Percentiles rank a stretch among this genome's conserved stretches.
Conservation (phyloP, 163 green algal species). For the Chloroidium sp. region DNA sequence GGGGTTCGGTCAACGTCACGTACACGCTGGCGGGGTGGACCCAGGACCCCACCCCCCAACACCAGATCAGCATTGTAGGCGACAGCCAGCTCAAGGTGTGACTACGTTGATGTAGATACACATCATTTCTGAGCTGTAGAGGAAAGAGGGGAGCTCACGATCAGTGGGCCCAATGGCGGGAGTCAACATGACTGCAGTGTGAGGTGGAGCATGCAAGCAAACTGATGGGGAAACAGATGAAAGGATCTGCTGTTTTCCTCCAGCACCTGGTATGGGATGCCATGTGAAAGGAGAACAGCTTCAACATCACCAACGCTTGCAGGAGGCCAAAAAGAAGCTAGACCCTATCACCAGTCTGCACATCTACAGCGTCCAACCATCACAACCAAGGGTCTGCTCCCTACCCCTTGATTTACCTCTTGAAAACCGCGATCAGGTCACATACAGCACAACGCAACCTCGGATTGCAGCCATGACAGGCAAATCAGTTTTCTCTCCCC, state of each 20-base stretch:
- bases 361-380: slow-evolving; percentile 46
- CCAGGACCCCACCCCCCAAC: slow-evolving; percentile 9
- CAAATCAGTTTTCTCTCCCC: too few species aligned
- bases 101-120: too few species aligned
- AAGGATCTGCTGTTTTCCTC: too few species aligned
- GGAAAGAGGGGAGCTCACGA: neutral
- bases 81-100: slow-evolving; percentile 3
- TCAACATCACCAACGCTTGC: slow-evolving; percentile 12
- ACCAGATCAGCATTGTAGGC: slow-evolving; percentile 47
- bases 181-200: neutral
- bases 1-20: slow-evolving; percentile 35
- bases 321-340: slow-evolving; percentile 16
- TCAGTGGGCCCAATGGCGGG: neutral
- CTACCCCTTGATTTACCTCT: too few species aligned
- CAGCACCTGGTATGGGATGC: too few species aligned
- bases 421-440: too few species aligned
- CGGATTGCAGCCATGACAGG: too few species aligned
- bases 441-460: too few species aligned
- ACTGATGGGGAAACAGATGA: too few species aligned
- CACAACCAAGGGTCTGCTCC: slow-evolving; percentile 25
- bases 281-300: neutral
- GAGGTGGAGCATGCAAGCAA: too few species aligned
- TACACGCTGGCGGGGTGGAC: slow-evolving; percentile 52
- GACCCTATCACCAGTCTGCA: slow-evolving; percentile 35
- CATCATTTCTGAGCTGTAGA: too few species aligned